Base-by-base conservation (phyloP, 495 filamentous ascomycete species). In the Chaetomium fimeti region DNA sequence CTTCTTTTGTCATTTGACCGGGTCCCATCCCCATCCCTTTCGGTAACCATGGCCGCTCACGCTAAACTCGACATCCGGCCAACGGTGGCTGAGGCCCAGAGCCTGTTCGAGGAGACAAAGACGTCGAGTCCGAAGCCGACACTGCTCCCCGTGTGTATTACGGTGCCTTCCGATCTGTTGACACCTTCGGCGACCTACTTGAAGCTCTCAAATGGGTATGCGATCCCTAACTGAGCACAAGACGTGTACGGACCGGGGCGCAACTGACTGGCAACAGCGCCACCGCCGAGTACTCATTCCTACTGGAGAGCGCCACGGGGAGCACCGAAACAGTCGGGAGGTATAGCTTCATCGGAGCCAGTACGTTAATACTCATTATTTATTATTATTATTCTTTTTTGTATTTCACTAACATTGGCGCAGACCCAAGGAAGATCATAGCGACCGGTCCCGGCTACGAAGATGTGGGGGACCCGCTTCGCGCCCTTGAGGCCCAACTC, bases 221-320 rank as follows among this genome's bases (percentile, higher is more conserved):
- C 68, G 15, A 42, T 57, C 48, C 5, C 27, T 27, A 27, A 54
- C 45, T n/a, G 43, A 18, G 5, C 5, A 5, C 22, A 27, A 25
- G 7, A 15, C 4, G 22, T 38, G 28, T 3, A 56, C n/a, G 12
- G 29, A 56, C 49, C 5, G 24, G 13, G 24, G 28, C 3, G 22
- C 63, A 54, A 65, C 67, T 68, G 61, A 24, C 53, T 57, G 42
- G 60, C 49, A 15, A 81, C 89, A 68, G 69, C 81, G 86, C 69
- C 85, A 90, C 85, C 89, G 83, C 62, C 79, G 87, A 86, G 54
- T 83, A 85, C 63, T 90, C 88, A 11, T 97, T 98, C 73, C 84
- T 98, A 42, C 95, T 96, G 74, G 94, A 98, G 77, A 96, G 91
- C 72, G 94, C 92, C 8, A 91, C 91, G 69, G 94, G 92, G 5